phyloP scores from a whole-genome alignment of 306 rosid genomes.

The Rosa chinensis region DNA sequence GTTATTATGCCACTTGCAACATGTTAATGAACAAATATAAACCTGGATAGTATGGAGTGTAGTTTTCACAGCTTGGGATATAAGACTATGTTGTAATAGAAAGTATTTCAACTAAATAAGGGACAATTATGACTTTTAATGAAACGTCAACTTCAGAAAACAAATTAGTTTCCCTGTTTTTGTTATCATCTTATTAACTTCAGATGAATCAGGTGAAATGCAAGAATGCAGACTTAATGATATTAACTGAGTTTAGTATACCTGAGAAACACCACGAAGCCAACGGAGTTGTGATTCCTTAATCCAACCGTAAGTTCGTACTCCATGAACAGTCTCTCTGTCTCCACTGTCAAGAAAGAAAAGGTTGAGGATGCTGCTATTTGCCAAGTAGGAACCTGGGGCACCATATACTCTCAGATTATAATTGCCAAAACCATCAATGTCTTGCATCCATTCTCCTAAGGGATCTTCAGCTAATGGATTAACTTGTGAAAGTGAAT shows the following conservation, averaged over 20 bases:
- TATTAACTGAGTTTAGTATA: constrained; percentile 24
- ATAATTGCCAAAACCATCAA: constrained; percentile 92
- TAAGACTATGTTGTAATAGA: not conserved
- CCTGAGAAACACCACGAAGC: constrained; percentile 73
- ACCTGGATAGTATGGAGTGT: not conserved
- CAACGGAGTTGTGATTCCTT: constrained; percentile 85
- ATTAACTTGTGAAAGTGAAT: constrained; percentile 71
- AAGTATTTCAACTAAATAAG: not conserved
- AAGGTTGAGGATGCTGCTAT: constrained; percentile 74
- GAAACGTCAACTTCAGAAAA: not conserved
- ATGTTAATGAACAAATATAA: constrained; percentile 65
- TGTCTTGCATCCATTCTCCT: constrained; percentile 25
- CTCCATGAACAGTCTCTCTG: constrained; percentile 57
- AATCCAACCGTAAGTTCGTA: constrained; percentile 82
- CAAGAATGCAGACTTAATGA: not conserved
- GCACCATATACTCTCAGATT: constrained; percentile 69
- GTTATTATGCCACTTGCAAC: constrained; percentile 67
- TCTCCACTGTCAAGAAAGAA: constrained; percentile 94
- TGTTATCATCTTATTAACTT: not conserved
- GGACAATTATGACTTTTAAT: not conserved
- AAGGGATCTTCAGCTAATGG: constrained; percentile 40
- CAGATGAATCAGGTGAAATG: not conserved
- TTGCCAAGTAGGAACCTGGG: constrained; percentile 71
- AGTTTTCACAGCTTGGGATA: not conserved
- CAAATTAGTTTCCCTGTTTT: not conserved